Evolutionary conservation across 306 rosid species (phyloP), one percentile per base, ranked within the genome.

Genomic region (Medicago arabica): DNA sequence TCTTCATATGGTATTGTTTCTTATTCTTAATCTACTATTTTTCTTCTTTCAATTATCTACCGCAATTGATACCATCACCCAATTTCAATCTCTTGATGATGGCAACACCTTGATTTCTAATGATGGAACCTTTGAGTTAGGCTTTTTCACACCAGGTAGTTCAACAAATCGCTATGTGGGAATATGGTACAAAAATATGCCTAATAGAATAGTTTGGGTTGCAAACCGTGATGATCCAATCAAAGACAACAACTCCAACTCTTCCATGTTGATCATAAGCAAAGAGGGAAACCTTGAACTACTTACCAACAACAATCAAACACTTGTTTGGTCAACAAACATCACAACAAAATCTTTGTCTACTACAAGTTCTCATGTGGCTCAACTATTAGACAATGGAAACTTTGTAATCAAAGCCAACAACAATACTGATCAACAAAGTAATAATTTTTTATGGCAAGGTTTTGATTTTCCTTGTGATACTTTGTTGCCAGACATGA

Each of bases 401-500:
- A 90, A 88, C 51, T 79, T 88, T 9, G 86, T 90, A 1, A 5
- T 86, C 8, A 79, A 75, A 12, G 87, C 79, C n/a, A 68, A 69
- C 5, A 66, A 64, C 8, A 47, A 47, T 47, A 47, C 7, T 14
- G 53, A 47, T 46, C 51, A 4, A 46, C 51, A 46, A 46, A 47
- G 53, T 14, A 58, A 28, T 58, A 59, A 41, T 6, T 59, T 39
- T 47, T 8, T 83, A 61, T 90, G 95, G 95, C 89, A 89, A 44
- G 81, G 95, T 67, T 87, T 86, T 49, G 88, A 90, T 14, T 75
- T 87, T 76, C 92, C 92, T 8, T 57, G 82, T 15, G 88, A 90
- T 34, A 83, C 92, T 9, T 40, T 85, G 9, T 55, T 85, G 10
- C 80, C 84, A 6, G 86, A 86, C 5, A 80, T 53, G 46, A 81